Base-by-base conservation (phyloP, 2,329 filamentous ascomycete genomes). In the Colletotrichum cereale region DNA sequence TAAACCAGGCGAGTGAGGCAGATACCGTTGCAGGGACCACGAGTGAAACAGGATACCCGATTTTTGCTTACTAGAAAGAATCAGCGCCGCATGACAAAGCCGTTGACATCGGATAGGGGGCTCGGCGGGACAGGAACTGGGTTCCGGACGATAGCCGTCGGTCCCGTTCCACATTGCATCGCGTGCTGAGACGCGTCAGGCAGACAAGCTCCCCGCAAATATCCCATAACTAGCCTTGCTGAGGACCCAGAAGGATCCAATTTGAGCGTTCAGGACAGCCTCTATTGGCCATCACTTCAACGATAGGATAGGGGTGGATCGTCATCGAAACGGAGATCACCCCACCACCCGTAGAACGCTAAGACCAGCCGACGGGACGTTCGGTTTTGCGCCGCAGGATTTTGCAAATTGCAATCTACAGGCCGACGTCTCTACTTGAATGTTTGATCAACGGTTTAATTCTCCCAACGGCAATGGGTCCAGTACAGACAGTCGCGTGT, bases 291-390 rank as follows among this genome's bases (percentile, higher is more conserved):
- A 26, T 63, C 16, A 7, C 44, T 18, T 12, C 21, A 34, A 11
- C 31, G 66, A 63, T 44, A 42, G 52, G 26, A 60, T 53, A 56
- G 67, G 67, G 63, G 56, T 53, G 63, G 56, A 71, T 71, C 48
- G 48, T 67, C 63, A 52, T 71, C 63, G 67, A 29, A 50, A 67
- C 48, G 67, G 38, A 62, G 48, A 71, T 67, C 67, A 57, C 50
- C 40, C 64, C 67, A 71, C 64, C 34, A 52, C 55, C 47, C 53
- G 26, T 53, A 66, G 42, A 36, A 47, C 38, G 50, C 58, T 26
- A 64, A 65, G 31, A 42, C 61, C 47, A 50, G 40, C 21, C 18
- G 48, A 40, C 44, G 60, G 48, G n/a, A 34, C 34, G 24, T 38
- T 34, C 24, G 18, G 11, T 29, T 62, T 29, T 24, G 62, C 38